These are phyloP conservation scores for Scytalidium lignicola DNA, from an alignment of 2,329 filamentous ascomycete species.

Conservation along the genomic window DNA sequence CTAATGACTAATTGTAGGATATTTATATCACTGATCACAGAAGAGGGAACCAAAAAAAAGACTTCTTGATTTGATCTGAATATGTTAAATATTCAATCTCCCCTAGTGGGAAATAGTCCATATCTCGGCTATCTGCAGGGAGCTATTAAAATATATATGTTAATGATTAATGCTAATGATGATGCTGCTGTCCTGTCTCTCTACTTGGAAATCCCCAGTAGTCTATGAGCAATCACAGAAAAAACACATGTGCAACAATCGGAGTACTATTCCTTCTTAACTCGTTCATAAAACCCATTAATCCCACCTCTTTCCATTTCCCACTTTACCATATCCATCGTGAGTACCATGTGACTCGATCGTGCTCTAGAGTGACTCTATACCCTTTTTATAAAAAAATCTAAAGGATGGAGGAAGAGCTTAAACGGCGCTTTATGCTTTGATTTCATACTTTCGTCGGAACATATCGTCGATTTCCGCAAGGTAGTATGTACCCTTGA, in stretches of 20 bases:
- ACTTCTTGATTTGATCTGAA: not conserved
- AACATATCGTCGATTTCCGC: conserved; percentile 81
- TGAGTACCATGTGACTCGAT: not conserved
- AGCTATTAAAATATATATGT: not conserved
- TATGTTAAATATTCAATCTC: not conserved
- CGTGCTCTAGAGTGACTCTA: not conserved
- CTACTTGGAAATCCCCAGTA: not conserved
- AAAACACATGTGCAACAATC: not conserved
- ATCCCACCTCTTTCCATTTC: not conserved
- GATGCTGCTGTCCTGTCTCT: not conserved
- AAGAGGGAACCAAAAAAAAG: too few relatives aligned
- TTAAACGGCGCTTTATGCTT: conserved; percentile 48
- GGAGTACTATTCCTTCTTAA: not conserved
- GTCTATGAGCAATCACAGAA: not conserved
- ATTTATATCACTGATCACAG: too few relatives aligned
- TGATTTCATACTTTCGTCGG: conserved; percentile 71
- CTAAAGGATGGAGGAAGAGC: not conserved
- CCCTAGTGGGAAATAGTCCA: not conserved
- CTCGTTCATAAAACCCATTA: not conserved
- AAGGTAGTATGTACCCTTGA: conserved; percentile 70
- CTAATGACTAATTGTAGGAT: too few relatives aligned
- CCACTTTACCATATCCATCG: not conserved
- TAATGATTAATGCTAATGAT: not conserved
- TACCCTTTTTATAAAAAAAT: not conserved
- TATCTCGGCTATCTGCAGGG: not conserved